Conservation (phyloP, 2,329 filamentous ascomycete genomes). For the Fusarium lyarnte region DNA sequence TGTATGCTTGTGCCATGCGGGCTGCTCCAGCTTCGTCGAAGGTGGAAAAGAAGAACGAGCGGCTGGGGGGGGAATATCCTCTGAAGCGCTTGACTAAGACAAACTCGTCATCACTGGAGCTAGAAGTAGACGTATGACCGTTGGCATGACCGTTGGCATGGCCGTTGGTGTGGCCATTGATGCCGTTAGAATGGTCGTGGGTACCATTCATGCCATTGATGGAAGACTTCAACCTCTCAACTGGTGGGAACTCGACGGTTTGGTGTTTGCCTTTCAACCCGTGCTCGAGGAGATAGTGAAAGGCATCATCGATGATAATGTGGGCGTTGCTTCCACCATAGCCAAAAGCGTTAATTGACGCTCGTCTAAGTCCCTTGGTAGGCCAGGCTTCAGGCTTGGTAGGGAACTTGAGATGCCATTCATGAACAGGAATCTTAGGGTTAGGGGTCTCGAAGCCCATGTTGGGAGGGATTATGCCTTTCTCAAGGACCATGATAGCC, state of each 20-base stretch:
- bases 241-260: not conserved
- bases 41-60: constrained; percentile 1
- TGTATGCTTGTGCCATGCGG: not conserved
- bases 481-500: not conserved
- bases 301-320: constrained; percentile 8
- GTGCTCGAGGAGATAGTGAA: not conserved
- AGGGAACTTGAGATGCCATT: constrained; percentile 4
- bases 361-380: not conserved
- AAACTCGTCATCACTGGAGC: not conserved
- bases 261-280: not conserved
- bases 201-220: not conserved
- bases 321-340: constrained; percentile 14
- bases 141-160: not conserved
- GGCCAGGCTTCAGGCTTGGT: not conserved
- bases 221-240: not conserved
- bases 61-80: not conserved
- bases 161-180: not conserved
- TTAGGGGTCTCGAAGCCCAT: not conserved
- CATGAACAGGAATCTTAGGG: not conserved
- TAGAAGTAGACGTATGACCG: not conserved
- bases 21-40: constrained; percentile 2
- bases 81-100: not conserved
- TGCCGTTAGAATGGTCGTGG: not conserved
- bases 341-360: constrained; percentile 6
- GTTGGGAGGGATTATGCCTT: not conserved